Evolutionary conservation across 441 rosid species (phyloP), one percentile per base, ranked within the genome.

Genomic region (Oxalis stricta): DNA sequence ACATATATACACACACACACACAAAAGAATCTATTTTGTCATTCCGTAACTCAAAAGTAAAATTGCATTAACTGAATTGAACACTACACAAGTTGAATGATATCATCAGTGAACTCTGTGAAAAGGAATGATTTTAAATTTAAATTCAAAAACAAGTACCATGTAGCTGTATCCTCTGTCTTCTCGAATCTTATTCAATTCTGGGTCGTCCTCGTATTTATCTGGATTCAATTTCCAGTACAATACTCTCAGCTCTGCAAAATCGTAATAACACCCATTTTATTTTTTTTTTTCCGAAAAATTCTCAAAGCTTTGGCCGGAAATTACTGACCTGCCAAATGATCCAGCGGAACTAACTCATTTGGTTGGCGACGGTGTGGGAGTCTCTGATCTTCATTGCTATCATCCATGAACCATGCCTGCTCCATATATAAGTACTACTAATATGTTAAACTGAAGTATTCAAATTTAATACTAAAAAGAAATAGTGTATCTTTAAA

Each of bases 201-300:
- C 83, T 33, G 77, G 82, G 54, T 82, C 95, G 7, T 58, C 77
- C 63, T 84, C 94, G 43, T 84, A 79, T 46, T 76, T 64, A 60
- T 92, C 95, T 32, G 95, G 94, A 73, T 87, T 87, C 46, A 87
- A 68, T 34, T 56, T 61, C 99, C 97, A 92, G 67, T 92, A 65
- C 10, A 84, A 83, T 1, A 84, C 94, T 43, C 99, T 97, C n/a
- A 87, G 76, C 61, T 70, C 87, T 83, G 42, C 53, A 65, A 55
- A 18, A 38, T 44, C 63, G 46, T 32, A 37, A 40, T 10, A 28
- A 14, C 1, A 12, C 34, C 4, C 0, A 37, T 38, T 11, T 34
- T 46, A 28, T 10, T n/a, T n/a, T n/a, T n/a, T n/a, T n/a, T n/a
- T n/a, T n/a, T n/a, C n/a, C n/a, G n/a, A n/a, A n/a, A n/a, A n/a